These are phyloP conservation scores for Citrus reticulata DNA, from an alignment of 345 rosid species.

Conservation along the genomic window DNA sequence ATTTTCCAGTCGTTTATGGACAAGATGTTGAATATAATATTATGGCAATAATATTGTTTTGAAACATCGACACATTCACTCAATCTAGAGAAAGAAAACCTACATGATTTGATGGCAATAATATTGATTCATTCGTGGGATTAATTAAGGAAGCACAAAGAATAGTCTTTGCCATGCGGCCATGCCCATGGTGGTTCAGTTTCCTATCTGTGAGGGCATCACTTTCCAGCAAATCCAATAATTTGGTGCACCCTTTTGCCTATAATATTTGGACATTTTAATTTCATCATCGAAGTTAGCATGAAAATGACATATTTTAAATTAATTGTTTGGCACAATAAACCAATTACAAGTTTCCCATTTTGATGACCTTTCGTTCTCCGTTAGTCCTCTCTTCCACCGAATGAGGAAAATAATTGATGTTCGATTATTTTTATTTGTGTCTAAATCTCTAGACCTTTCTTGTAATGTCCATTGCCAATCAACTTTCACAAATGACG, in stretches of 20 bases:
- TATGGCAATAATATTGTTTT: too few species aligned
- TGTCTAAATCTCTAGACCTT: neutral
- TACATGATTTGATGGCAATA: neutral
- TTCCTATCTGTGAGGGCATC: neutral
- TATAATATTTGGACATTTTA: neutral
- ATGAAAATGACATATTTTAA: neutral
- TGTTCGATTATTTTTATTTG: neutral
- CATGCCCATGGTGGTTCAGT: neutral
- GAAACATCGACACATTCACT: too few species aligned
- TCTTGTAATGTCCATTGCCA: neutral
- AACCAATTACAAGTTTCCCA: neutral
- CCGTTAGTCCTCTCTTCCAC: neutral
- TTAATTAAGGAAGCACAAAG: neutral
- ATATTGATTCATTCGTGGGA: neutral
- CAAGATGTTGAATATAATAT: too few species aligned
- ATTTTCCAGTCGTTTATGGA: too few species aligned
- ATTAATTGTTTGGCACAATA: too few species aligned
- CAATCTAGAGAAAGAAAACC: too few species aligned
- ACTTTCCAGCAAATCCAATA: constrained; percentile 5
- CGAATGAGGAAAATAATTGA: neutral
- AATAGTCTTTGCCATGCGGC: neutral
- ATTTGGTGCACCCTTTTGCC: neutral
- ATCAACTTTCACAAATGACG: neutral
- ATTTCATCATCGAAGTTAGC: neutral
- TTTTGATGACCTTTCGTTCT: neutral